Evolutionary conservation across 176 grass and related monocot species (phyloP).

Genomic region (Juncus effusus): DNA sequence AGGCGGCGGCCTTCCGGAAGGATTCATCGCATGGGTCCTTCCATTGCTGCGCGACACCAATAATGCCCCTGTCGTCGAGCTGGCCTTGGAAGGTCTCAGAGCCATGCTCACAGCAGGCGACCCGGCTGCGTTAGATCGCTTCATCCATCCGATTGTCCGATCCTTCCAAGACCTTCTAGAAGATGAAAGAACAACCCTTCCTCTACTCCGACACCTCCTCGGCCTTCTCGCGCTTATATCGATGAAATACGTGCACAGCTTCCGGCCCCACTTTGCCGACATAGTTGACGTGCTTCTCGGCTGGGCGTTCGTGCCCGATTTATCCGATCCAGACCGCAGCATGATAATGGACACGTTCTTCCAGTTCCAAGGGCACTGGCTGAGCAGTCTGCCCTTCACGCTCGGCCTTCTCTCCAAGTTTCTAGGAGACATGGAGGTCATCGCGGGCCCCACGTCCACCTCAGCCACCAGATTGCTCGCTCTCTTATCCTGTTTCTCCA

Average conservation of each 20-base stretch:
- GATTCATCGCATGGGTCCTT: slow-evolving; percentile 79
- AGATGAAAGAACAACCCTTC: slow-evolving; percentile 82
- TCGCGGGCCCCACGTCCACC: slow-evolving; percentile 48
- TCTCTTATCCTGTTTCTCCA: slow-evolving; percentile 88
- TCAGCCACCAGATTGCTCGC: slow-evolving; percentile 51
- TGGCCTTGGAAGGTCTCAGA: slow-evolving; percentile 65
- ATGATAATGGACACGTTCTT: slow-evolving; percentile 88
- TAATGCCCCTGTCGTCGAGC: slow-evolving; percentile 34
- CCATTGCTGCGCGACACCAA: slow-evolving; percentile 59
- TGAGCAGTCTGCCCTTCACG: slow-evolving; percentile 78
- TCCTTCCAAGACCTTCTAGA: slow-evolving; percentile 80
- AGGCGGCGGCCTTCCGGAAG: slow-evolving; percentile 57
- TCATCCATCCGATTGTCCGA: slow-evolving; percentile 66
- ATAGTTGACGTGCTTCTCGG: slow-evolving; percentile 86
- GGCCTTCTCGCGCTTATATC: slow-evolving; percentile 68
- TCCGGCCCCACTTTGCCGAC: slow-evolving; percentile 79
- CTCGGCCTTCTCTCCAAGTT: slow-evolving; percentile 81
- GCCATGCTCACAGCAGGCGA: slow-evolving; percentile 69
- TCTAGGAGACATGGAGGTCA: slow-evolving; percentile 87
- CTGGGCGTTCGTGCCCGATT: slow-evolving; percentile 77
- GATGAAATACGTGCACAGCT: slow-evolving; percentile 68
- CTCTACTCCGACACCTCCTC: slow-evolving; percentile 67
- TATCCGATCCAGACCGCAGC: slow-evolving; percentile 56
- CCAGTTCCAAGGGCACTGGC: slow-evolving; percentile 90
- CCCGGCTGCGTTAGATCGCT: slow-evolving; percentile 47